Evolutionary conservation across 176 grass and related monocot species (phyloP), one percentile per base, ranked within the genome.

Genomic region (Bonia amplexicaulis): DNA sequence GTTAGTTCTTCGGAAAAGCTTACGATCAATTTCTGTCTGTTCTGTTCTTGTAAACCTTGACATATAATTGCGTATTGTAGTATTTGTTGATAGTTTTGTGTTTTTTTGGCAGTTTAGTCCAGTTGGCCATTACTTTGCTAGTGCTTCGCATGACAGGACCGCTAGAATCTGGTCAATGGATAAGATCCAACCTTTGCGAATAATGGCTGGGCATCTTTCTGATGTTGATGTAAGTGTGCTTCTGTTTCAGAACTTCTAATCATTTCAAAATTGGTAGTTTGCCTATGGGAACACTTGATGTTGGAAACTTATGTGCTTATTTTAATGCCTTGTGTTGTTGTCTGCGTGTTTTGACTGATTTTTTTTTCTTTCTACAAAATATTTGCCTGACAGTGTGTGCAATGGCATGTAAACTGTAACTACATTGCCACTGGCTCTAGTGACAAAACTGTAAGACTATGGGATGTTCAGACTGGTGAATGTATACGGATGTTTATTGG

Each of bases 81-180:
- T 80, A 29, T 75, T 39, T 81, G 62, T 77, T 86, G 79, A 90
- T 62, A 71, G 3, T 11, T 76, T 64, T 57, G 72, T 65, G 6
- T 73, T 73, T 7, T 54, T 83, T 65, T 61, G 73, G 80, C 96
- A 98, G 96, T 98, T 98, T 79, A 98, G 93, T 71, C 93, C 96
- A 85, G 80, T 98, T 61, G 96, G 93, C 20, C 91, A 98, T 90
- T 98, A 98, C 86, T 98, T 95, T 92, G 96, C 96, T 54, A 98
- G 92, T 88, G 89, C 89, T 80, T 98, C 96, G 26, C 96, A 98
- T 92, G 96, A 98, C 74, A 91, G 93, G 85, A 98, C 96, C 35
- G 96, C 93, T 90, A 90, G 93, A 93, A 92, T 98, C 75, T 98
- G 96, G 96, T 95, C 96, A 48, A 92, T 95, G 91, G 96, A 98